Conservation (phyloP, 2,329 filamentous ascomycete genomes). For the Pestalotiopsis sp. region DNA sequence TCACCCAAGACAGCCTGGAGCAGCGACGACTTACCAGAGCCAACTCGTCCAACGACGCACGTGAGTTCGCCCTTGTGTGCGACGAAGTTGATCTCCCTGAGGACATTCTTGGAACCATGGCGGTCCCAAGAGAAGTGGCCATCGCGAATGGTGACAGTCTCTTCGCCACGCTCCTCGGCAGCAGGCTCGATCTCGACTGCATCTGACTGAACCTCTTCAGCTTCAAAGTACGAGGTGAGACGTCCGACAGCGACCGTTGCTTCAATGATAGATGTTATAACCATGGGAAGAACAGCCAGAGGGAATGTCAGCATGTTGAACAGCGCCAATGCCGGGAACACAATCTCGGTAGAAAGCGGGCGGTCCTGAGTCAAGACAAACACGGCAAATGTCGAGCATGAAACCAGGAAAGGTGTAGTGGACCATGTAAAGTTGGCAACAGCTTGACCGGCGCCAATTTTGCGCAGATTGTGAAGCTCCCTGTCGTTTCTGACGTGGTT, state of each 20-base stretch:
- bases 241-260: constrained; percentile 90
- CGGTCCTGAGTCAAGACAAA: constrained; percentile 83
- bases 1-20: constrained; percentile 88
- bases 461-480: constrained; percentile 92
- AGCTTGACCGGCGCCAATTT: constrained; percentile 92
- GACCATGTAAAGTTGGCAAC: constrained; percentile 98
- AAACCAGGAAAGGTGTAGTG: constrained; percentile 95
- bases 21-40: constrained; percentile 91
- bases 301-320: constrained; percentile 98
- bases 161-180: constrained; percentile 78
- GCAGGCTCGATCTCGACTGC: constrained; percentile 73
- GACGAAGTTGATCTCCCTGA: constrained; percentile 84
- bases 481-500: constrained; percentile 95
- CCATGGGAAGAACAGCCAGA: constrained; percentile 92
- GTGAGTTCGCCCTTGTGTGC: constrained; percentile 92
- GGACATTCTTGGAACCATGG: constrained; percentile 68
- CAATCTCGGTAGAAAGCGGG: constrained; percentile 89
- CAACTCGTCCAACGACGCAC: constrained; percentile 93
- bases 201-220: constrained; percentile 88
- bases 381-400: constrained; percentile 92
- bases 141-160: constrained; percentile 80
- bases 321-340: constrained; percentile 86
- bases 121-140: constrained; percentile 95
- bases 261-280: constrained; percentile 95
- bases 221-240: constrained; percentile 80